Percentiles rank a stretch among this genome's conserved stretches.
Evolutionary conservation across 352 stramenopile species (phyloP).

Genomic region (Phytopythium delawarense): DNA sequence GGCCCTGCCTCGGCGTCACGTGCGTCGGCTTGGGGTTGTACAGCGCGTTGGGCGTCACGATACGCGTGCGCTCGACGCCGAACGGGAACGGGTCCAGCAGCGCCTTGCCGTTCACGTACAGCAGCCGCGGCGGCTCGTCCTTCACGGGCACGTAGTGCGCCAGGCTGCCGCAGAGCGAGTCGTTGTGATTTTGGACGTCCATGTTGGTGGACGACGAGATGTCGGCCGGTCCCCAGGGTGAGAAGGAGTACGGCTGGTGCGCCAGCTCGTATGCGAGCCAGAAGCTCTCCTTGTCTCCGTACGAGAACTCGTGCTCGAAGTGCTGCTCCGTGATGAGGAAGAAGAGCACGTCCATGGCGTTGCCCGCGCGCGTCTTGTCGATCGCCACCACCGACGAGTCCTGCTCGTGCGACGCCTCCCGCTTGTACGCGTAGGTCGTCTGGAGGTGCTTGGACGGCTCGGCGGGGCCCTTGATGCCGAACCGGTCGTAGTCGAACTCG

Average conservation of each 20-base stretch:
- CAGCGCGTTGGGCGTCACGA: conserved; percentile 21
- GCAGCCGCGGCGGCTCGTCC: conserved; percentile 15
- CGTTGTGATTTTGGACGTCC: conserved; percentile 29
- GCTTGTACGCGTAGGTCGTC: conserved; percentile 36
- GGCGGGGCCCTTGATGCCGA: conserved; percentile 18
- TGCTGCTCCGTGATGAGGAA: conserved; percentile 29
- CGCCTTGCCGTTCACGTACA: conserved; percentile 38
- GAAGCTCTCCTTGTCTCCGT: conserved; percentile 41
- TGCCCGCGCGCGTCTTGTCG: conserved; percentile 22
- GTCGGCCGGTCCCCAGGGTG: conserved; percentile 34
- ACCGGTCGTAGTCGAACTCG: conserved; percentile 45
- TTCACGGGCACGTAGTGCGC: conserved; percentile 28
- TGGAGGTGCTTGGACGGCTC: conserved; percentile 33
- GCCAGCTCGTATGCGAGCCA: conserved; percentile 36
- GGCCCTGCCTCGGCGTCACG: conserved; percentile 40
- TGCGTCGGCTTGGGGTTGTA: conserved; percentile 49
- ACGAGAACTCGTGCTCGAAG: conserved; percentile 24
- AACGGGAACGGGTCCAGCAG: conserved; percentile 25
- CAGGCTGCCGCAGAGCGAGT: conserved; percentile 35
- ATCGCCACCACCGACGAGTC: conserved; percentile 50
- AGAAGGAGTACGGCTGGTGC: conserved; percentile 34
- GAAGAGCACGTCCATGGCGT: conserved; percentile 25
- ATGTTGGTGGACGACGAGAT: conserved; percentile 27
- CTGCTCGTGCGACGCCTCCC: conserved; percentile 50
- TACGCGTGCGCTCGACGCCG: conserved; percentile 17